Base-by-base conservation (phyloP, 2,329 filamentous ascomycete genomes). In the Diaporthe sp. region DNA sequence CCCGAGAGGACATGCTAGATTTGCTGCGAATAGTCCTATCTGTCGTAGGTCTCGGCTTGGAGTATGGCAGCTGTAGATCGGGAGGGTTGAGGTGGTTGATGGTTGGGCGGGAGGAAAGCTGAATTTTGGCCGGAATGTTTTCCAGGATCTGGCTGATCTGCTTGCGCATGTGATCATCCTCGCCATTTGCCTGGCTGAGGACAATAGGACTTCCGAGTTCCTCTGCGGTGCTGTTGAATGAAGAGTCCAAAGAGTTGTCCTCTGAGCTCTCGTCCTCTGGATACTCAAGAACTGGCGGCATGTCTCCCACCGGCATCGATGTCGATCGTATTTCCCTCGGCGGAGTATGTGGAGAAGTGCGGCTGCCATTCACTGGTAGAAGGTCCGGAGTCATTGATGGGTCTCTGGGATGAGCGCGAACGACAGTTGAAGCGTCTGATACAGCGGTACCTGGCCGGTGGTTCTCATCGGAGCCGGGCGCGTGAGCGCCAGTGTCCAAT, bases 71-170 rank as follows among this genome's bases (percentile, higher is more conserved):
- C 73, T 88, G 87, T 57, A 92, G 82, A 75, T 92, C 90, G 0
- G 90, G 90, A 0, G 90, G 90, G 80, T 92, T 92, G 73, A 92
- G 82, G 65, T 90, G 89, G 77, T 90, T 84, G 76, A 84, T 74
- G 10, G 87, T 86, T 2, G 88, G 85, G 68, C 89, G 89, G 2
- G 89, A 88, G 1, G 91, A 91, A 57, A 98, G 88, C 70, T 92
- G 92, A 79, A 98, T 97, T 77, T 92, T 92, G 44, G 93, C 93
- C 2, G 95, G 95, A 77, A 97, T 94, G 28, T 89, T 93, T 75
- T 92, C 91, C 53, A 97, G 89, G 74, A 97, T 94, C 70, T 94
- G 91, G 80, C 91, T 94, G 67, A 98, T 96, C 81, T 96, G 95
- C 77, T 92, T 91, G 78, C 95, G 94, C 19, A 98, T 88, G 74